Base-by-base conservation (phyloP, 176 grass and related monocot species). In the Rhynchospora breviuscula region DNA sequence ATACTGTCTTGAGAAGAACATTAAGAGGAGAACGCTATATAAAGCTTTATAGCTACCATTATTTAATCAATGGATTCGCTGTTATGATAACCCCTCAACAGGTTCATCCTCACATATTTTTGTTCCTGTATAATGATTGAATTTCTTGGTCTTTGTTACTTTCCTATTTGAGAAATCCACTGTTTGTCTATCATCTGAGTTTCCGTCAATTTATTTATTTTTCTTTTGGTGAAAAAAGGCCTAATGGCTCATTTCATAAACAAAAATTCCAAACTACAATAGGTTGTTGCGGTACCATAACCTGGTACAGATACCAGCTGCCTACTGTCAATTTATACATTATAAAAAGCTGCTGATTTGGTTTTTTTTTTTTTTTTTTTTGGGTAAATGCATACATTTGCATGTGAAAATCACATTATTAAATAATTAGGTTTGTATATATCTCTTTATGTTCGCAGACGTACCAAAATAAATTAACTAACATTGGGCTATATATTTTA, bases 51-150 rank as follows among this genome's bases (percentile, higher is more conserved):
- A 95, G 91, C 83, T 99, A 93, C 80, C 93, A 79, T 89, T 99
- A 95, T 84, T 90, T 99, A 87, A 87, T 99, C 79, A 99, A 99
- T 83, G 96, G 96, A 65, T 99, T 99, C 88, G 88, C 96, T 85
- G 85, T 93, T 89, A 86, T 92, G 70, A 89, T 99, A 78, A 99
- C 89, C 88, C 77, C 91, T 84, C 83, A 85, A 78, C 96, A 99
- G 96, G 96, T 99, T 91, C 81, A 19, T 18, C 78, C 19, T 63
- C 63, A 14, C 63, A 44, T 33, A 63, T 40, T 43, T 62, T 58
- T 61, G 7, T 1, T 19, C 31, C 54, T 80, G 15, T 19, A 62
- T 45, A 80, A 62, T 59, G 8, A 80, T 81, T 76, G 2, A 5
- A 76, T 31, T 76, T 76, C 17, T 21, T 47, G 21, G 59, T 18